Evolutionary conservation across 176 grass and related monocot genomes (phyloP).

Genomic region (Elymus sibiricus): DNA sequence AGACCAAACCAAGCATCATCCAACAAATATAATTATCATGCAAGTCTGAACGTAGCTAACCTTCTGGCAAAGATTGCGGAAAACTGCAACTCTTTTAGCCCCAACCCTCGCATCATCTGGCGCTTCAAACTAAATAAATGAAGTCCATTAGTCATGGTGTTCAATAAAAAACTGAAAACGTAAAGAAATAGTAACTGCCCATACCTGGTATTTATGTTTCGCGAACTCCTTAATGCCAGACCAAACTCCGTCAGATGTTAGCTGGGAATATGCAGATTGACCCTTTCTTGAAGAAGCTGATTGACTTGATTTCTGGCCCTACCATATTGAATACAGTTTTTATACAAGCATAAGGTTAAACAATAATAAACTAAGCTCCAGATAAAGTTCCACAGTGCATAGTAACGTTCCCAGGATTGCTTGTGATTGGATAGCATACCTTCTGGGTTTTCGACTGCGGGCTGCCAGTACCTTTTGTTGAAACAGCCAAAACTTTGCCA

Average conservation of each 20-base stretch:
- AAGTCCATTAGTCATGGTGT: neutral
- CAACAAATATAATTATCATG: neutral
- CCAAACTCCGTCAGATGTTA: conserved; percentile 77
- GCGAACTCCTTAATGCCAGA: conserved; percentile 72
- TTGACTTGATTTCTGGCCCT: conserved; percentile 49
- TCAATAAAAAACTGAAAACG: conserved; percentile 11
- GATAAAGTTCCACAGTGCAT: conserved; percentile 1
- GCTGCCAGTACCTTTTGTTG: conserved; percentile 42
- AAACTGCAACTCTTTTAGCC: conserved; percentile 63
- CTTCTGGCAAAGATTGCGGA: conserved; percentile 96
- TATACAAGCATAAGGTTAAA: neutral
- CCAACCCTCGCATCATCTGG: conserved; percentile 57
- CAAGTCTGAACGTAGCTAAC: conserved; percentile 27
- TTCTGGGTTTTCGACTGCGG: conserved; percentile 59
- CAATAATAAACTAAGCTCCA: neutral
- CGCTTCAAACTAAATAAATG: conserved; percentile 71
- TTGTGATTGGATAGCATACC: conserved; percentile 10
- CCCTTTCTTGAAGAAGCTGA: conserved; percentile 47
- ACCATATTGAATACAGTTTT: conserved; percentile 7
- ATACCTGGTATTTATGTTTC: conserved; percentile 88
- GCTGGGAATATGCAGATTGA: conserved; percentile 40
- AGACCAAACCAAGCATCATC: neutral
- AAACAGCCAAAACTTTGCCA: conserved; percentile 53
- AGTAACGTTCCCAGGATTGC: neutral
- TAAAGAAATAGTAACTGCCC: neutral